phyloP scores from a whole-genome alignment of 768 basidiomycete species.

The Leccinum disarticulatum region DNA sequence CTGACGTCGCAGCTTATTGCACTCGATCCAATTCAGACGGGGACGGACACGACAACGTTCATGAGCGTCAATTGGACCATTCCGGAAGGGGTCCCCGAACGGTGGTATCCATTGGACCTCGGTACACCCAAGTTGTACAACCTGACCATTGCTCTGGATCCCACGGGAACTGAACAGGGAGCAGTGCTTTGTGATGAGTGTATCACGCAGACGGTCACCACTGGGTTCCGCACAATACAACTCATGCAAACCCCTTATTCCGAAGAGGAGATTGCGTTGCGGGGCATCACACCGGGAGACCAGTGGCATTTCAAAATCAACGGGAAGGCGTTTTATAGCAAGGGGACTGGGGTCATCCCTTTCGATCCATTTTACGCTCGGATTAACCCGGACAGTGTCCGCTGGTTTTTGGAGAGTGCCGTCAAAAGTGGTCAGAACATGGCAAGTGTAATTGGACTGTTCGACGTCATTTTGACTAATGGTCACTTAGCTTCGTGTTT shows the following conservation, averaged over 20 bases:
- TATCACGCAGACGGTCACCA: conserved; percentile 43
- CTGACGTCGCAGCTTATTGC: too few relatives aligned
- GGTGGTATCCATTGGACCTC: too few relatives aligned
- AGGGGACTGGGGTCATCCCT: conserved; percentile 59
- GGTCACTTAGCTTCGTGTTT: conserved; percentile 48
- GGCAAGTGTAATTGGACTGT: conserved; percentile 34
- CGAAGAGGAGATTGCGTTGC: conserved; percentile 40
- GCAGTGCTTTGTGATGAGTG: conserved; percentile 13
- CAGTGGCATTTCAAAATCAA: conserved; percentile 63
- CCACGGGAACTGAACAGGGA: not conserved
- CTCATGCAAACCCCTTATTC: conserved; percentile 50
- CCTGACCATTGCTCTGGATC: conserved; percentile 8
- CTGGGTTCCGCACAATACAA: conserved; percentile 58
- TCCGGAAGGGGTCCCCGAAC: too few relatives aligned
- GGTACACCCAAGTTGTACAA: too few relatives aligned
- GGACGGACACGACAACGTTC: too few relatives aligned
- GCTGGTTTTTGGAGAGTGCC: conserved; percentile 58
- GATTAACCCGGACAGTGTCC: conserved; percentile 46
- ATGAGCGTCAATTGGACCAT: too few relatives aligned
- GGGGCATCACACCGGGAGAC: conserved; percentile 58
- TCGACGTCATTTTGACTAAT: not conserved
- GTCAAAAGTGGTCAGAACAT: conserved; percentile 58
- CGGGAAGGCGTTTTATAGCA: conserved; percentile 53
- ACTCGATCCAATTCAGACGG: too few relatives aligned
- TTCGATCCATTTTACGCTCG: conserved; percentile 61